phyloP scores from a whole-genome alignment of 2,329 filamentous ascomycete genomes.

The Pyrenochaeta sp. region DNA sequence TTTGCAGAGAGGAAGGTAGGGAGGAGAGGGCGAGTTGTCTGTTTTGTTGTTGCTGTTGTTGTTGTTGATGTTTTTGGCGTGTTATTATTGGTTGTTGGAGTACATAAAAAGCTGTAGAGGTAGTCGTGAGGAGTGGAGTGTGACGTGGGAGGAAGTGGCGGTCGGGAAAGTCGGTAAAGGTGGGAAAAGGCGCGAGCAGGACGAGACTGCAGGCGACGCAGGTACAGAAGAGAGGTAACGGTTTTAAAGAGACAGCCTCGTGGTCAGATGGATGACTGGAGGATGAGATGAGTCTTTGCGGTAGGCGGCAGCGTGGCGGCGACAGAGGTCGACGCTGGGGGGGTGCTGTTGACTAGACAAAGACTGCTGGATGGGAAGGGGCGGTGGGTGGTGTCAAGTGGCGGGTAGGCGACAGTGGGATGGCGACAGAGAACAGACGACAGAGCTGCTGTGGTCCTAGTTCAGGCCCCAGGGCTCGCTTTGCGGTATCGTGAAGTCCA shows the following conservation, averaged over 20 bases:
- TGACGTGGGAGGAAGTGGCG: constrained; percentile 41
- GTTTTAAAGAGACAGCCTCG: constrained; percentile 25
- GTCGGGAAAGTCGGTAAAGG: constrained; percentile 33
- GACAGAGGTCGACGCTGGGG: constrained; percentile 34
- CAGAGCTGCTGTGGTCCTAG: constrained; percentile 33
- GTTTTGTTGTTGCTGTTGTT: constrained; percentile 27
- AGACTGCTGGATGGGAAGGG: constrained; percentile 27
- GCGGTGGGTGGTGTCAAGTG: constrained; percentile 14
- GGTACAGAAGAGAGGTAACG: constrained; percentile 15
- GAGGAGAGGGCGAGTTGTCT: constrained; percentile 17
- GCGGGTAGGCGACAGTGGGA: constrained; percentile 22
- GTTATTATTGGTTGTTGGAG: constrained; percentile 38
- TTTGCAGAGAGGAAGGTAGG: constrained; percentile 21
- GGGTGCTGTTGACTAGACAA: constrained; percentile 38
- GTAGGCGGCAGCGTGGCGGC: constrained; percentile 40
- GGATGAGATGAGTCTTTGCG: constrained; percentile 31
- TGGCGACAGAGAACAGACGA: constrained; percentile 28
- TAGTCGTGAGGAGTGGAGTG: constrained; percentile 23
- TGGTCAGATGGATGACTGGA: constrained; percentile 24
- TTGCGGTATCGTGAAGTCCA: constrained; percentile 44
- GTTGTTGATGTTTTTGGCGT: no score
- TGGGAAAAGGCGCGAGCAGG: constrained; percentile 19
- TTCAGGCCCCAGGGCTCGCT: constrained; percentile 43
- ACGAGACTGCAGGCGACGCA: constrained; percentile 10
- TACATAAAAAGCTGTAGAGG: constrained; percentile 25